Evolutionary conservation across 192 early-diverging fungal species (phyloP).

Genomic region (Gaertneriomyces sp.): DNA sequence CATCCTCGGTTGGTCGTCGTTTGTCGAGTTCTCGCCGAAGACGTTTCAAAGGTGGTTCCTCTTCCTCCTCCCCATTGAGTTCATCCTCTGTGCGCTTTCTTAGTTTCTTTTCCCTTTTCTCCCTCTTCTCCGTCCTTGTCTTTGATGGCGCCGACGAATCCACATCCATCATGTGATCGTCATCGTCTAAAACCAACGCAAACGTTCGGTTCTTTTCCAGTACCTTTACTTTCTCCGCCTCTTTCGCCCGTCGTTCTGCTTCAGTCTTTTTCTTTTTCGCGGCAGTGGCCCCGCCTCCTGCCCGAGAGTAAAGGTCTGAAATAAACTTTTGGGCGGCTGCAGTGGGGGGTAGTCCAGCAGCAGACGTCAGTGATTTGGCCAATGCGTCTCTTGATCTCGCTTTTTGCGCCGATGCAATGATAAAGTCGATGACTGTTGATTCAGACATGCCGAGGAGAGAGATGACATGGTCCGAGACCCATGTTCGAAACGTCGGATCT

Average conservation of each 20-base stretch:
- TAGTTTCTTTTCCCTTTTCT: constrained; percentile 39
- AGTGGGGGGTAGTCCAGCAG: constrained; percentile 60
- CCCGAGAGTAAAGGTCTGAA: constrained; percentile 51
- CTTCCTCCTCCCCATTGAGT: constrained; percentile 56
- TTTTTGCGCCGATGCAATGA: constrained; percentile 62
- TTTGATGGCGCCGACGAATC: constrained; percentile 5
- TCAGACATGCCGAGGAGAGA: constrained; percentile 68
- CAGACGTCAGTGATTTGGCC: constrained; percentile 40
- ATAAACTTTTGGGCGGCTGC: constrained; percentile 58
- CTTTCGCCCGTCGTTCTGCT: constrained; percentile 27
- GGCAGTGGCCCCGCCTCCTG: neutral
- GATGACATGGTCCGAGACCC: constrained; percentile 65
- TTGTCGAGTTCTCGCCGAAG: constrained; percentile 9
- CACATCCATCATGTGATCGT: constrained; percentile 11
- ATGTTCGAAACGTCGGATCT: constrained; percentile 21
- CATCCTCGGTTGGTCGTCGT: neutral
- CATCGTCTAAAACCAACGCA: constrained; percentile 33
- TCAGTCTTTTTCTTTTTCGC: constrained; percentile 13
- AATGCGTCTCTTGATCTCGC: constrained; percentile 57
- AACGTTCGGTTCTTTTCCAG: constrained; percentile 42
- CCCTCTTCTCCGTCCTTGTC: constrained; percentile 18
- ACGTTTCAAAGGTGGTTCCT: constrained; percentile 36
- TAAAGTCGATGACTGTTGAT: constrained; percentile 61
- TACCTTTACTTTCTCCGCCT: constrained; percentile 26
- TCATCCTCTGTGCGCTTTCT: constrained; percentile 30